Evolutionary conservation across 1,284 basidiomycete species (phyloP), one percentile per base, ranked within the genome.

Genomic region (Ustilago vetiveriae): DNA sequence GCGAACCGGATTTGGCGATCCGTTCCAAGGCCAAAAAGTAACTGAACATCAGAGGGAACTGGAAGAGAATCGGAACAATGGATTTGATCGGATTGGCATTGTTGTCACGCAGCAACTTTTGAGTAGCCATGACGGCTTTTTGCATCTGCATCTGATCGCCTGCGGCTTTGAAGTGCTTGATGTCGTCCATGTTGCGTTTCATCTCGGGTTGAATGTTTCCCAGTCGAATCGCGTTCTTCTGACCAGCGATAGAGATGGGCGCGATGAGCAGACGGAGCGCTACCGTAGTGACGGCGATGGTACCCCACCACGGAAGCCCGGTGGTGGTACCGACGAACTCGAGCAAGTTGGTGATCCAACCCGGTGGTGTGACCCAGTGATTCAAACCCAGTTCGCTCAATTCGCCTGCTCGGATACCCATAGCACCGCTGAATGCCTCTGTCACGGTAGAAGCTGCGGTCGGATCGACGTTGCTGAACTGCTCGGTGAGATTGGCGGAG

Each of bases 21-120:
- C 84, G 84, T 80, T 88, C 88, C 42, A 97, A 82, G 14, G 88
- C 92, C 70, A 94, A 89, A 86, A 97, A 98, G 84, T 93, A 85
- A 24, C 89, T 88, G 43, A 97, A 84, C 66, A 92, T 90, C 42
- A 94, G 85, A 0, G 92, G 89, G 37, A 93, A 83, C 81, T 96
- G 92, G 32, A 76, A 48, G 3, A 89, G 74, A 50, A 92, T 79
- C 7, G 90, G 88, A 11, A 88, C 72, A 22, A 91, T 74, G 63
- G 88, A 85, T 35, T 85, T 85, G 41, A 85, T 73, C 35, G 91
- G 85, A 67, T 86, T 88, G 49, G 92, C 88, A 33, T 90, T 88
- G 36, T 91, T 87, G 55, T 89, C 86, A 70, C 86, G 83, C 75
- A 92, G 88, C 32, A 95, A 83, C 53, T 86, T 84, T 60, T 85